Conservation (phyloP, 1,139 yeast genomes). For the Pichia sp. region DNA sequence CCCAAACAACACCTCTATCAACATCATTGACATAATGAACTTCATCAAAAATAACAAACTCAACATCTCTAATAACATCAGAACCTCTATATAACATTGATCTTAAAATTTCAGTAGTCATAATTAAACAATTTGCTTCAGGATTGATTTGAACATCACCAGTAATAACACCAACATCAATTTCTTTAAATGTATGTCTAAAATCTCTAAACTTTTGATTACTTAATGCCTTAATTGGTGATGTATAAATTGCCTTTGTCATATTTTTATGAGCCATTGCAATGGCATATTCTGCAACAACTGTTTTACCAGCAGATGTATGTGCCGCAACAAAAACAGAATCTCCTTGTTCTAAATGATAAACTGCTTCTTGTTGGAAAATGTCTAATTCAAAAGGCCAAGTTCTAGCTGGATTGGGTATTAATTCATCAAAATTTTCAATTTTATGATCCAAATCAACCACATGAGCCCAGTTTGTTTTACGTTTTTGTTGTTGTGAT, state of each 20-base stretch:
- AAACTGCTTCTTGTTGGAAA: conserved; percentile 91
- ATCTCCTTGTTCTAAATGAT: conserved; percentile 89
- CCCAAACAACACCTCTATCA: conserved; percentile 99
- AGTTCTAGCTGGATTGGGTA: conserved; percentile 87
- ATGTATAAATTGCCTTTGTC: conserved; percentile 90
- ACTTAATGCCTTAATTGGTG: conserved; percentile 54
- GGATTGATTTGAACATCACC: conserved; percentile 99
- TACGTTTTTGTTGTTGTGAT: conserved; percentile 22
- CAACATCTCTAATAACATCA: conserved; percentile 93
- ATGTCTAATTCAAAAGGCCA: conserved; percentile 94
- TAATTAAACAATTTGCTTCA: conserved; percentile 91
- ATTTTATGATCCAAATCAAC: conserved; percentile 81
- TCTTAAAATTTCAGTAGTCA: conserved; percentile 96
- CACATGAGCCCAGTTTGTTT: conserved; percentile 88
- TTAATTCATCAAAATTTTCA: conserved; percentile 77
- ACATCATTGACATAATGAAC: conserved; percentile 95
- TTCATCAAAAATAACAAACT: conserved; percentile 93
- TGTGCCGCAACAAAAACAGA: conserved; percentile 98
- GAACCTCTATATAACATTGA: conserved; percentile 96
- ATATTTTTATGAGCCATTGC: conserved; percentile 89
- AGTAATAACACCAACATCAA: conserved; percentile 94
- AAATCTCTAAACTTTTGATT: conserved; percentile 88
- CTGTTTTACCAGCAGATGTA: conserved; percentile 97
- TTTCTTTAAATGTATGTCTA: conserved; percentile 66
- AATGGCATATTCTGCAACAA: conserved; percentile 96